These are phyloP conservation scores for Rutstroemia sp. DNA, from an alignment of 2,329 filamentous ascomycete genomes.

Conservation along the genomic window DNA sequence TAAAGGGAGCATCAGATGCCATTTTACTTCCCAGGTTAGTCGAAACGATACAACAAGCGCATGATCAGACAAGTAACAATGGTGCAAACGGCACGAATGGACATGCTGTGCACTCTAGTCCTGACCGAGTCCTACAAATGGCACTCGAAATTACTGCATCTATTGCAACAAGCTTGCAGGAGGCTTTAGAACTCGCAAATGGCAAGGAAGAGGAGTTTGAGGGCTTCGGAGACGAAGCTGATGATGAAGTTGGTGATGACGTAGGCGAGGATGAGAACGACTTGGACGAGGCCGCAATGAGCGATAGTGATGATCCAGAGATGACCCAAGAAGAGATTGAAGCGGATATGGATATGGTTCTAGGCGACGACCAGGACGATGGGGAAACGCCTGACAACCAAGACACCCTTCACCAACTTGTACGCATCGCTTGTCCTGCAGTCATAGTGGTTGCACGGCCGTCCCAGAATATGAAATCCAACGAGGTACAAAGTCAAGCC, in stretches of 20 bases:
- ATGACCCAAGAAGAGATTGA: slow-evolving; percentile 51
- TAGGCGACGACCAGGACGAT: slow-evolving; percentile 36
- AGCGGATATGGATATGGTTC: slow-evolving; percentile 59
- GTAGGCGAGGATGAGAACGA: slow-evolving; percentile 36
- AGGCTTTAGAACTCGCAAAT: slow-evolving; percentile 40
- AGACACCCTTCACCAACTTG: slow-evolving; percentile 24
- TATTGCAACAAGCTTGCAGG: slow-evolving; percentile 53
- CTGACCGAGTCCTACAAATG: slow-evolving; percentile 31
- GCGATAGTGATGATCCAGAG: slow-evolving; percentile 38
- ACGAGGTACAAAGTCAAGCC: slow-evolving; percentile 44
- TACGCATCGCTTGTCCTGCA: slow-evolving; percentile 25
- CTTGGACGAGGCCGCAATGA: slow-evolving; percentile 32
- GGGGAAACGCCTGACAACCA: slow-evolving; percentile 31
- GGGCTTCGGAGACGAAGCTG: slow-evolving; percentile 29
- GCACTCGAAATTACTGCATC: slow-evolving; percentile 57
- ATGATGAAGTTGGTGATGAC: slow-evolving; percentile 23
- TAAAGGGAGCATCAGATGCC: slow-evolving; percentile 43
- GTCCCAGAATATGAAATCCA: slow-evolving; percentile 7
- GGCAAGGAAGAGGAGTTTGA: slow-evolving; percentile 35
- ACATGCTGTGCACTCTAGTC: slow-evolving; percentile 18
- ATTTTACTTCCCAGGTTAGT: slow-evolving; percentile 40
- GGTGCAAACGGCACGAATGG: slow-evolving; percentile 16
- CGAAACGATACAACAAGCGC: slow-evolving; percentile 22
- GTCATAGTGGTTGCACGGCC: slow-evolving; percentile 21
- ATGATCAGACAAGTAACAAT: neutral